These are phyloP conservation scores for Myriosclerotinia duriaeana DNA, from an alignment of 2,329 filamentous ascomycete genomes.

Conservation along the genomic window DNA sequence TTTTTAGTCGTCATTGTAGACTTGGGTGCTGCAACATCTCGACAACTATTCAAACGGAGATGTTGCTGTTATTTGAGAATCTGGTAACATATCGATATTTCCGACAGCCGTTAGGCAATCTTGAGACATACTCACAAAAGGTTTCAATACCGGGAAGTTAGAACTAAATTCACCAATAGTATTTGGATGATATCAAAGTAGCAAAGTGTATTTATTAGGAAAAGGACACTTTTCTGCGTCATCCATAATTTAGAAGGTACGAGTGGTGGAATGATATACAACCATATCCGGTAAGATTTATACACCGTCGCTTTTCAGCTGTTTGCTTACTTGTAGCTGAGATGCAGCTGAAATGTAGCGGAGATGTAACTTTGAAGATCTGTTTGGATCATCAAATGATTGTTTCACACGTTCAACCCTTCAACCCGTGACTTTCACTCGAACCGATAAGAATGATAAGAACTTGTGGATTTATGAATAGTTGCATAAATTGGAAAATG, in stretches of 20 bases:
- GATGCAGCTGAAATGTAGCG: background rate
- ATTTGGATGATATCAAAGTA: background rate
- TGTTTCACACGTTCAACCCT: background rate
- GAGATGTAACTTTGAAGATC: background rate
- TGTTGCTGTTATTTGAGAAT: background rate
- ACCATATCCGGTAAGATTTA: background rate
- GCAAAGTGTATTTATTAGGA: no score
- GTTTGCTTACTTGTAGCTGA: background rate
- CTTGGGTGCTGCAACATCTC: background rate
- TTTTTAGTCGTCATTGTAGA: slow-evolving; percentile 1
- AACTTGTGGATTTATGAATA: background rate
- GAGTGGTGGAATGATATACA: background rate
- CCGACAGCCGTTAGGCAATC: no score
- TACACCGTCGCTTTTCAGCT: background rate
- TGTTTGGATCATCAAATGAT: background rate
- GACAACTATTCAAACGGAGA: background rate
- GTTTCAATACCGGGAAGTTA: no score
- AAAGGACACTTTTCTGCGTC: background rate
- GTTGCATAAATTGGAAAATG: background rate
- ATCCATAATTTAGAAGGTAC: background rate
- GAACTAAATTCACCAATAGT: no score
- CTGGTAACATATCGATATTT: background rate
- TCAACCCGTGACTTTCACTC: background rate
- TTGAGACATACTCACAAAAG: background rate
- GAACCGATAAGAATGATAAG: slow-evolving; percentile 17